phyloP scores from a whole-genome alignment of 257 asterid species.

The Scutellaria barbata region DNA sequence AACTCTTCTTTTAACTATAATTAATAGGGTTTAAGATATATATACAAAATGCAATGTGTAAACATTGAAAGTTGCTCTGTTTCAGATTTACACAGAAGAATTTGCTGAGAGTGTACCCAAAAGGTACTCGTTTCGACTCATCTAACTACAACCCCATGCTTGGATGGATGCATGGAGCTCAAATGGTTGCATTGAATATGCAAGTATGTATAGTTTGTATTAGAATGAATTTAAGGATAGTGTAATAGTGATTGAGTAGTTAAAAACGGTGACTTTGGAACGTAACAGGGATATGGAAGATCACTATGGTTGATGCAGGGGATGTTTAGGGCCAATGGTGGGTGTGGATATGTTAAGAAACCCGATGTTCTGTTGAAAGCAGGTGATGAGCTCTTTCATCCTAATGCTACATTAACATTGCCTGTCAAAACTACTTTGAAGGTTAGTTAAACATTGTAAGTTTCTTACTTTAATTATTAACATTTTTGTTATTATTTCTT shows the following conservation, averaged over 20 bases:
- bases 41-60: too few species aligned
- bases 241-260: background rate
- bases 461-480: background rate
- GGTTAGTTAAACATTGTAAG: constrained; percentile 32
- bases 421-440: constrained; percentile 45
- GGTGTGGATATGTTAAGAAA: constrained; percentile 55
- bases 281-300: constrained; percentile 49
- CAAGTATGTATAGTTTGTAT: constrained; percentile 27
- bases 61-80: background rate
- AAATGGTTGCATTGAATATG: constrained; percentile 53
- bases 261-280: background rate
- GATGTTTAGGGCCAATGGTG: constrained; percentile 56
- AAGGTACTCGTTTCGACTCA: constrained; percentile 53
- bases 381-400: constrained; percentile 41
- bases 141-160: constrained; percentile 55
- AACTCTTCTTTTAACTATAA: too few species aligned
- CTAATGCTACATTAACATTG: constrained; percentile 35
- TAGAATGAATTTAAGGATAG: too few species aligned
- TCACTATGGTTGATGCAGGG: constrained; percentile 58
- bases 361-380: constrained; percentile 43
- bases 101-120: constrained; percentile 54
- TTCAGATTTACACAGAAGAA: constrained; percentile 54
- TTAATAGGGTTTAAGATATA: too few species aligned
- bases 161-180: constrained; percentile 61
- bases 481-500: background rate